A percentile compares a stretch with the other conserved stretches of the same genome.
Evolutionary conservation across 2,329 filamentous ascomycete species (phyloP).

Genomic region (Aspergillus ruber): DNA sequence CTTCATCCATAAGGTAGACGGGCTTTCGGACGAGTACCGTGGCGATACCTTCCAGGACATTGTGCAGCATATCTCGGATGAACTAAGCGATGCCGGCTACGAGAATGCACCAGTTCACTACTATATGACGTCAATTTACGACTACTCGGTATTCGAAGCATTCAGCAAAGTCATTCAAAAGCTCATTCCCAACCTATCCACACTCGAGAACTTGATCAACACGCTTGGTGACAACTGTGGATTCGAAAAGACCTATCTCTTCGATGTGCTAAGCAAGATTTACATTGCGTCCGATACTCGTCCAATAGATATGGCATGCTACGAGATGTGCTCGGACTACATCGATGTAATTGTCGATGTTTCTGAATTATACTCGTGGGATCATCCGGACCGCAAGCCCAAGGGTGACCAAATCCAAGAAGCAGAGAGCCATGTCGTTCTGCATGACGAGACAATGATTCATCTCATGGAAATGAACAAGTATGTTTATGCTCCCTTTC

Average conservation of each 20-base stretch:
- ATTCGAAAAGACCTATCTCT: slow-evolving; percentile 97
- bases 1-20: slow-evolving; percentile 98
- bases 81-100: slow-evolving; percentile 85
- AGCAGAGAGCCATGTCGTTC: slow-evolving; percentile 57
- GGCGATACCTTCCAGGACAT: slow-evolving; percentile 95
- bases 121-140: slow-evolving; percentile 96
- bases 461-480: slow-evolving; percentile 62
- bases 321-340: slow-evolving; percentile 97
- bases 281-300: slow-evolving; percentile 95
- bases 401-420: slow-evolving; percentile 45
- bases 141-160: slow-evolving; percentile 96
- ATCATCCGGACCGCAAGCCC: slow-evolving; percentile 38
- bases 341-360: slow-evolving; percentile 98
- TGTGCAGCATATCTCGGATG: slow-evolving; percentile 91
- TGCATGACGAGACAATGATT: slow-evolving; percentile 57
- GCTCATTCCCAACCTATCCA: slow-evolving; percentile 85
- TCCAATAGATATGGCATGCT: slow-evolving; percentile 88
- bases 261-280: slow-evolving; percentile 96
- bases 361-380: slow-evolving; percentile 87
- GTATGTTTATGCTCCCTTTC: slow-evolving; percentile 33
- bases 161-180: slow-evolving; percentile 99
- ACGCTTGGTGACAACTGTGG: slow-evolving; percentile 88
- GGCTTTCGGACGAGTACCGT: slow-evolving; percentile 93
- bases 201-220: slow-evolving; percentile 88
- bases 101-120: slow-evolving; percentile 92